These are phyloP conservation scores for Neurospora terricola DNA, from an alignment of 495 filamentous ascomycete species.

Conservation along the genomic window DNA sequence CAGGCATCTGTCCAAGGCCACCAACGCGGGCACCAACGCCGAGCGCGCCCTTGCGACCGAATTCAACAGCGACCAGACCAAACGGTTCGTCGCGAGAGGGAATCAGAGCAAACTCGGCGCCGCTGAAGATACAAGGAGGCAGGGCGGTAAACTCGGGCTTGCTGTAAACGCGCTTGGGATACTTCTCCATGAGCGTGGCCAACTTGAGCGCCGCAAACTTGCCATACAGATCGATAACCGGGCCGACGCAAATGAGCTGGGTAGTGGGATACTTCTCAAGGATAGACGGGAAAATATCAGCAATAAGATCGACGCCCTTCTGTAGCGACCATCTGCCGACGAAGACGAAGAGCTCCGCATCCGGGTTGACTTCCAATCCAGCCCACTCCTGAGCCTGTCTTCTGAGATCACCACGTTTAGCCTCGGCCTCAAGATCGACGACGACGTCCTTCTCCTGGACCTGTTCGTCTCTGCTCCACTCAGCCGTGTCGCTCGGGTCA, in stretches of 20 bases:
- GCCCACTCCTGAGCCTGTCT: slow-evolving; percentile 69
- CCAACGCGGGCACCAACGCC: slow-evolving; percentile 58
- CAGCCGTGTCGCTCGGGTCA: slow-evolving; percentile 60
- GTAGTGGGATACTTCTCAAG: slow-evolving; percentile 51
- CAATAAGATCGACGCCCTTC: slow-evolving; percentile 69
- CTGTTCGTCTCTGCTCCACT: slow-evolving; percentile 43
- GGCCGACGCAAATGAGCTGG: slow-evolving; percentile 61
- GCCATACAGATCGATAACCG: slow-evolving; percentile 66
- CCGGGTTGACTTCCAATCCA: slow-evolving; percentile 48
- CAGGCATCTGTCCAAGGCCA: slow-evolving; percentile 67
- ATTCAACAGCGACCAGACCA: slow-evolving; percentile 70
- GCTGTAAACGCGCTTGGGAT: slow-evolving; percentile 59
- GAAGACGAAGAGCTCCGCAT: slow-evolving; percentile 65
- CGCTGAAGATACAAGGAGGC: slow-evolving; percentile 62
- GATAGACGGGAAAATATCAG: slow-evolving; percentile 60
- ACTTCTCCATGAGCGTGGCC: slow-evolving; percentile 55
- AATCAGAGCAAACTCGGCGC: slow-evolving; percentile 67
- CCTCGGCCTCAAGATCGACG: slow-evolving; percentile 48
- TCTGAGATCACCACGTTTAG: slow-evolving; percentile 42
- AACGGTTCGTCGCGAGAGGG: slow-evolving; percentile 71
- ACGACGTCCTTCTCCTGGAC: slow-evolving; percentile 35
- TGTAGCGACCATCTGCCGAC: slow-evolving; percentile 70
- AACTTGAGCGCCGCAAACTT: slow-evolving; percentile 66
- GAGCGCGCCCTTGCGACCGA: slow-evolving; percentile 65
- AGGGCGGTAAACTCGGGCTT: slow-evolving; percentile 64